Base-by-base conservation (phyloP, 805 yeast species). In the Pichia heedii region DNA sequence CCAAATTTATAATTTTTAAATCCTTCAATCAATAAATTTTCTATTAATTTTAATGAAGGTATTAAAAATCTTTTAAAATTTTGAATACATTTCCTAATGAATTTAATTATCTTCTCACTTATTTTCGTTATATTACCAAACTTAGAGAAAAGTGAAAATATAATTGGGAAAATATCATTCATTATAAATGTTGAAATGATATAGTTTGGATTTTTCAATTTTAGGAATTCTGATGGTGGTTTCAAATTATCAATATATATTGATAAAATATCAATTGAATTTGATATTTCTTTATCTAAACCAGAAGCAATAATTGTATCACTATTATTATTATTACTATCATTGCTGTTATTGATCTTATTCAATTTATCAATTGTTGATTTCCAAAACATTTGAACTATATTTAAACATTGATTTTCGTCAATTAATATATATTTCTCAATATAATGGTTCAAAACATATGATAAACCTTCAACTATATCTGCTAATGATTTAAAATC, bases 401-500 rank as follows among this genome's bases (percentile, higher is more conserved):
- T 70, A 37, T 71, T 68, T 50, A 71, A 72, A 13, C 71, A 76
- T 15, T 53, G 51, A 21, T 66, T 66, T 34, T 41, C 48, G 7
- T 77, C 71, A 48, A 79, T 80, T 11, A 36, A 8, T 19, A 43
- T 43, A 42, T 46, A 38, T 32, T 43, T 38, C 12, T 46, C 37
- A 29, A 43, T 41, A 26, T 27, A 35, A 40, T 79, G 77, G 40
- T 73, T 71, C 40, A 93, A 70, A 36, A 93, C 83, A 50, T 87
- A 85, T 5, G 94, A 89, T 47, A 93, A 71, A 32, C 97, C 98
- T 60, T 89, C 95, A 16, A 89, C 79, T 39, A 89, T 74, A 57
- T 89, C 95, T 56, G 77, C 78, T 34, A 82, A 66, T 1, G 95
- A 80, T 41, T 77, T 78, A 24, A 75, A 60, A 54, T 84, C 95